phyloP scores from a whole-genome alignment of 305 asterid genomes.

The Solanum aculeatissimum region DNA sequence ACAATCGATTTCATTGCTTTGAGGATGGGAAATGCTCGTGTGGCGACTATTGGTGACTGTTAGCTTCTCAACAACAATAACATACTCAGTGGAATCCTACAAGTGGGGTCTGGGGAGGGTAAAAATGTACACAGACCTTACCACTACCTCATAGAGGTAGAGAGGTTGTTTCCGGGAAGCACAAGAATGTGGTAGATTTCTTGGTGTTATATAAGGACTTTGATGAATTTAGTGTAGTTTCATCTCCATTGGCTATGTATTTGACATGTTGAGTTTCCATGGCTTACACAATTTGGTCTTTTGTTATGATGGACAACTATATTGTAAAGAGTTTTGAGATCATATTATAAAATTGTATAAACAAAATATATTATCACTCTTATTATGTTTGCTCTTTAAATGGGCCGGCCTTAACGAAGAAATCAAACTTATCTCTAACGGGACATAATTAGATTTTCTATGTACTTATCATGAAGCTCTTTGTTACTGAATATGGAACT shows the following conservation, averaged over 20 bases:
- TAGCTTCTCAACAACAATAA: too few species aligned
- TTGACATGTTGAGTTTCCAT: background rate
- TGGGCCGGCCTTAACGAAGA: too few species aligned
- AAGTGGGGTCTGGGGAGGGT: too few species aligned
- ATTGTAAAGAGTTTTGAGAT: background rate
- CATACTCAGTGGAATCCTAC: too few species aligned
- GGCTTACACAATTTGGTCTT: background rate
- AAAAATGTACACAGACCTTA: too few species aligned
- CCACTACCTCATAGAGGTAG: too few species aligned
- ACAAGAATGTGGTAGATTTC: too few species aligned
- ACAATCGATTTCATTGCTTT: conserved; percentile 33
- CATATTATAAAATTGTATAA: background rate
- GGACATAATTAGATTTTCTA: conserved; percentile 20
- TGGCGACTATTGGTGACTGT: conserved; percentile 74
- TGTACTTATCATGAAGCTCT: conserved; percentile 16
- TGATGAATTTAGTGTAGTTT: too few species aligned
- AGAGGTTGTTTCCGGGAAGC: too few species aligned
- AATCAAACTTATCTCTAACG: too few species aligned
- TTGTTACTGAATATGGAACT: conserved; percentile 28
- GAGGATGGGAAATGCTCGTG: conserved; percentile 60
- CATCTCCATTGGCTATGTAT: background rate
- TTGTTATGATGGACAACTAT: background rate
- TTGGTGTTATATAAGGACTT: too few species aligned
- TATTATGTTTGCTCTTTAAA: too few species aligned
- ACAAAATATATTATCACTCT: background rate